These are phyloP conservation scores for Ramaria rubella DNA, from an alignment of 768 basidiomycete species.

Conservation along the genomic window DNA sequence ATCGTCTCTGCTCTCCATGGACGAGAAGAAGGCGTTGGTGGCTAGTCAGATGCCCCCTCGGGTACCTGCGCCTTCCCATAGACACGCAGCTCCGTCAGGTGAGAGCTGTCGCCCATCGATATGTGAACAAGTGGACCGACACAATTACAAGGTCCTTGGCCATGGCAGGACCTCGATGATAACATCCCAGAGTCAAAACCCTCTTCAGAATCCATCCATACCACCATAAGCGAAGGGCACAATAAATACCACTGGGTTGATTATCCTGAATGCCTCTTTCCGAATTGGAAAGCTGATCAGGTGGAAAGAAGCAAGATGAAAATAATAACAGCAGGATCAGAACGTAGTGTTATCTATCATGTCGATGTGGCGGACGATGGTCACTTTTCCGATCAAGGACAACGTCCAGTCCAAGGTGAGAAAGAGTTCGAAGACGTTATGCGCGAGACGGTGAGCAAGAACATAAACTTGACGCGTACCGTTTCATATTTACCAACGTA, in stretches of 20 bases:
- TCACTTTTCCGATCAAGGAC: background rate
- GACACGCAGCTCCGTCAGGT: slow-evolving; percentile 4
- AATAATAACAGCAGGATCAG: slow-evolving; percentile 9
- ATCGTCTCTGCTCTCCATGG: no score
- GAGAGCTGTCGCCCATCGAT: no score
- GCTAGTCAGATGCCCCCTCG: background rate
- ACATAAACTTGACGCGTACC: background rate
- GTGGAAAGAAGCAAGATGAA: slow-evolving; percentile 29
- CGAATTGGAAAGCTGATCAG: slow-evolving; percentile 49
- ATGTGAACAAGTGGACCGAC: no score
- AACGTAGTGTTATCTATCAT: slow-evolving; percentile 14
- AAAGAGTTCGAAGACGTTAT: slow-evolving; percentile 33
- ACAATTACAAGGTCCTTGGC: no score
- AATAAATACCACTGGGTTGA: slow-evolving; percentile 20
- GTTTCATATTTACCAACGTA: background rate
- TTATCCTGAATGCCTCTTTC: slow-evolving; percentile 49
- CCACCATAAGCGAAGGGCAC: background rate
- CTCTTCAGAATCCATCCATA: background rate
- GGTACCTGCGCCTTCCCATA: background rate
- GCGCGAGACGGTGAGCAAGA: slow-evolving; percentile 26
- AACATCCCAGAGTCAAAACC: background rate
- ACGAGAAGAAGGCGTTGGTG: no score
- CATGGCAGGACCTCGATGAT: slow-evolving; percentile 3
- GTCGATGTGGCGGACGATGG: slow-evolving; percentile 19
- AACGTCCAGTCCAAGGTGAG: slow-evolving; percentile 10